These are phyloP conservation scores for Vigna mungo DNA, from an alignment of 306 rosid species.

Conservation along the genomic window DNA sequence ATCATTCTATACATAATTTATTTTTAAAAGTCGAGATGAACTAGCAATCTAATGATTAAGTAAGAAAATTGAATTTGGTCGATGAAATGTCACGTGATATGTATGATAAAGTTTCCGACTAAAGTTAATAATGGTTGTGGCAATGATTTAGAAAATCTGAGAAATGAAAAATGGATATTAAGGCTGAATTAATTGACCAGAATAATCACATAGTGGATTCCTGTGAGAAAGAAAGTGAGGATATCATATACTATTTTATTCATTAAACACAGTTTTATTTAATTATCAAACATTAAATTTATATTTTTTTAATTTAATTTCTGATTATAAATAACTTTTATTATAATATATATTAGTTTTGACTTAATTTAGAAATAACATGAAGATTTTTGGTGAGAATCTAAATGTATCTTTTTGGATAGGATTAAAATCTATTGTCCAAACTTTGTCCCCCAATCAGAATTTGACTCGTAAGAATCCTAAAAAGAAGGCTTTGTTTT, in stretches of 20 bases:
- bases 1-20: too few species aligned
- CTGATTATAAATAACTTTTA: too few species aligned
- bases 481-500: too few species aligned
- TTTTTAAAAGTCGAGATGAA: too few species aligned
- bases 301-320: too few species aligned
- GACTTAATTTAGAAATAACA: not conserved
- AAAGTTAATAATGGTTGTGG: slow-evolving; percentile 5
- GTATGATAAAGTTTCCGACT: not conserved
- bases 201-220: not conserved
- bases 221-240: too few species aligned
- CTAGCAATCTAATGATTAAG: not conserved
- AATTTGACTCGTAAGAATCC: too few species aligned
- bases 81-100: not conserved
- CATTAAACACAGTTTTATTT: too few species aligned
- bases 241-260: not conserved
- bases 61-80: not conserved
- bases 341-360: not conserved
- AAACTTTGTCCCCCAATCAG: not conserved
- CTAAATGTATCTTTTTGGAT: not conserved
- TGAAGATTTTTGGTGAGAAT: not conserved
- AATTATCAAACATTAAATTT: too few species aligned
- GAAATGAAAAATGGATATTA: not conserved
- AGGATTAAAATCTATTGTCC: not conserved
- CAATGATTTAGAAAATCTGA: not conserved
- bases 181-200: not conserved